Evolutionary conservation across 1,284 basidiomycete genomes (phyloP).

Genomic region (Trichosporon sp.): DNA sequence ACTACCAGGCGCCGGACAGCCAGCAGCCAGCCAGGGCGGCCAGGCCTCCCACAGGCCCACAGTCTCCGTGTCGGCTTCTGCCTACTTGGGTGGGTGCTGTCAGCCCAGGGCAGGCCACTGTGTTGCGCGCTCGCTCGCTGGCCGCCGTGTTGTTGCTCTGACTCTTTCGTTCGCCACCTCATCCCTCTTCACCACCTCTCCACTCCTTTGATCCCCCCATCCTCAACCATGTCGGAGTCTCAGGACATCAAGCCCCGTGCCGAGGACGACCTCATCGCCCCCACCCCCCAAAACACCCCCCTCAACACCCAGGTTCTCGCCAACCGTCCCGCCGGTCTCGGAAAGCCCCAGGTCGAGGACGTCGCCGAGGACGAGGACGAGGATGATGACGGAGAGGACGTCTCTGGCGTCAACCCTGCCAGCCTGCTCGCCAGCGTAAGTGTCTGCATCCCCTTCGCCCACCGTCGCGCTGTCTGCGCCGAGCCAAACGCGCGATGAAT

Average conservation of each 20-base stretch:
- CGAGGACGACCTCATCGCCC: constrained; percentile 59
- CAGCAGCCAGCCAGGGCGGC: constrained; percentile 10
- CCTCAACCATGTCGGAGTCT: constrained; percentile 46
- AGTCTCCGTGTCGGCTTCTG: background rate
- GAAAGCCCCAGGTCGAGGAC: constrained; percentile 71
- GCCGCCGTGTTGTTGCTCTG: constrained; percentile 4
- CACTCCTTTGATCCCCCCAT: constrained; percentile 13
- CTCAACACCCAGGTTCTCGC: constrained; percentile 70
- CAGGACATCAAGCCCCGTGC: constrained; percentile 48
- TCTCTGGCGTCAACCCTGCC: constrained; percentile 56
- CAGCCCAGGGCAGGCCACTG: background rate
- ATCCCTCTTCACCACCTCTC: background rate
- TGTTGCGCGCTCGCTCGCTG: constrained; percentile 1
- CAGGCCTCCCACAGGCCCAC: constrained; percentile 2
- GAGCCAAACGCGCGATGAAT: constrained; percentile 1
- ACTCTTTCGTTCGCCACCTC: background rate
- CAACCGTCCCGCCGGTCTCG: constrained; percentile 62
- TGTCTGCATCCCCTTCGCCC: constrained; percentile 19
- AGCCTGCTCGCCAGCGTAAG: constrained; percentile 55
- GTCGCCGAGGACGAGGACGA: constrained; percentile 63
- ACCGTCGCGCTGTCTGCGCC: background rate
- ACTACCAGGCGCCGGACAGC: background rate
- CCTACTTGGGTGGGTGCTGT: background rate
- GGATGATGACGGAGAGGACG: constrained; percentile 57
- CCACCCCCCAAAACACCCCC: constrained; percentile 80